A percentile compares a stretch with the other conserved stretches of the same genome.
Conservation (phyloP, 2,329 filamentous ascomycete genomes). For the Colletotrichum limetticola region DNA sequence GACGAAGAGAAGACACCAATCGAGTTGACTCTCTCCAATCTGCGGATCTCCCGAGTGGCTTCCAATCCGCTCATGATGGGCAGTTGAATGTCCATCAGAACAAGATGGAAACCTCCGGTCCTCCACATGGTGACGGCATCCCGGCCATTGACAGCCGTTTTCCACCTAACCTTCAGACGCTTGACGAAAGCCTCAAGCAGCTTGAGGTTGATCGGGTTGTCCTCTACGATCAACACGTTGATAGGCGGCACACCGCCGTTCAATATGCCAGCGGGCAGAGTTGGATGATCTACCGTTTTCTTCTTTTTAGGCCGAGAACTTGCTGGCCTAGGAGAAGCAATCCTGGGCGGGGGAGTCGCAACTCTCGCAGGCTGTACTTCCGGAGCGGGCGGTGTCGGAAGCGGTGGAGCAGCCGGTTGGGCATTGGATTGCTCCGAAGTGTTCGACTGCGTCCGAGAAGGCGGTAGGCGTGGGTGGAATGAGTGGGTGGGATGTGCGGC, state of each 20-base stretch:
- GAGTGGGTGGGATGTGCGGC: constrained; percentile 50
- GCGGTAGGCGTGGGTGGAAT: constrained; percentile 52
- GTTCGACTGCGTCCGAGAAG: constrained; percentile 68
- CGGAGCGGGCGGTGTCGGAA: constrained; percentile 65
- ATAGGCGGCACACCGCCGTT: constrained; percentile 92
- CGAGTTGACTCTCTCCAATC: constrained; percentile 88
- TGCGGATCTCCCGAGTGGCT: constrained; percentile 92
- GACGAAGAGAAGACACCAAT: constrained; percentile 90
- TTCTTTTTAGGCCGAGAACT: constrained; percentile 63
- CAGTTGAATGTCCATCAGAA: constrained; percentile 98
- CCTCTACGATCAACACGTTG: constrained; percentile 96
- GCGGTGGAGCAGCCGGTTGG: constrained; percentile 60
- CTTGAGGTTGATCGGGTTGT: constrained; percentile 97
- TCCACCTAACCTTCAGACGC: constrained; percentile 93
- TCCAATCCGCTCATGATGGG: constrained; percentile 97
- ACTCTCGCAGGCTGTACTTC: constrained; percentile 56
- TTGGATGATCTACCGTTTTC: constrained; percentile 58
- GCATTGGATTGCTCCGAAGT: constrained; percentile 63
- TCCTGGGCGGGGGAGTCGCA: constrained; percentile 62
- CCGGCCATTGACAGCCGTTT: constrained; percentile 94
- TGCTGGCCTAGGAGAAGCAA: constrained; percentile 60
- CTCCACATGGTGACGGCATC: constrained; percentile 96
- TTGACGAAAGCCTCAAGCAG: constrained; percentile 97
- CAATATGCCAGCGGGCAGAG: constrained; percentile 72
- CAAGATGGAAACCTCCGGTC: constrained; percentile 90